Evolutionary conservation across 2,329 filamentous ascomycete genomes (phyloP).

Genomic region (Xylariaceae sp.): DNA sequence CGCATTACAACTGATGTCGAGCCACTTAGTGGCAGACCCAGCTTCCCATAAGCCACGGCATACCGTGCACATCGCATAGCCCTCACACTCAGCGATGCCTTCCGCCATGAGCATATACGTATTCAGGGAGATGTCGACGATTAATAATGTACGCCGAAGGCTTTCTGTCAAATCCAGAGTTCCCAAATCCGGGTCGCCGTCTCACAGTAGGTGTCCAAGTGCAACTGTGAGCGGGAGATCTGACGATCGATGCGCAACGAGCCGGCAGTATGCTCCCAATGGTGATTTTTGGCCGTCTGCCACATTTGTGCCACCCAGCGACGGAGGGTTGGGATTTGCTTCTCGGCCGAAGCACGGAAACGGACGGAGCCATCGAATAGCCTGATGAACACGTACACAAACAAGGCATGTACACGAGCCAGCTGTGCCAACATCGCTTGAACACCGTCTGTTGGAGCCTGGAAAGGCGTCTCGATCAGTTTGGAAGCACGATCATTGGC

Average conservation of each 20-base stretch:
- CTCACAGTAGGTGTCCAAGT: constrained; percentile 8
- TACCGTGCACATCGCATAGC: constrained; percentile 4
- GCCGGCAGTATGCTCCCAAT: constrained; percentile 2
- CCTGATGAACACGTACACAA: constrained; percentile 10
- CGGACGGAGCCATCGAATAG: constrained; percentile 9
- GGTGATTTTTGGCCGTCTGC: constrained; percentile 5
- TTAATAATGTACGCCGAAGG: constrained; percentile 8
- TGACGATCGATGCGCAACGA: neutral
- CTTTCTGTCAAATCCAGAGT: constrained; percentile 12
- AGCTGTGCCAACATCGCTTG: constrained; percentile 10
- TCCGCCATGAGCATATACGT: constrained; percentile 5
- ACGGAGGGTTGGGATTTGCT: constrained; percentile 4
- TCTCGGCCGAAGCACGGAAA: constrained; percentile 6
- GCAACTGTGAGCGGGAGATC: no score
- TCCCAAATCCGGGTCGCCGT: constrained; percentile 8
- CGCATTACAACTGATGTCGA: constrained; percentile 1
- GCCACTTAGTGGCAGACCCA: constrained; percentile 9
- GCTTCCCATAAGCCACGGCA: constrained; percentile 9
- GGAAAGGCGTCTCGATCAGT: neutral
- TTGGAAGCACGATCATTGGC: constrained; percentile 8
- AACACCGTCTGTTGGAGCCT: neutral
- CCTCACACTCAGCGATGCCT: constrained; percentile 7
- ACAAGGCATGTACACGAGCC: constrained; percentile 7
- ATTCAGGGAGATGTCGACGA: constrained; percentile 6
- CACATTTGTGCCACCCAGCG: constrained; percentile 7